Conservation (phyloP, 225 moss, liverwort and hornwort genomes). For the Straminergon stramineum region DNA sequence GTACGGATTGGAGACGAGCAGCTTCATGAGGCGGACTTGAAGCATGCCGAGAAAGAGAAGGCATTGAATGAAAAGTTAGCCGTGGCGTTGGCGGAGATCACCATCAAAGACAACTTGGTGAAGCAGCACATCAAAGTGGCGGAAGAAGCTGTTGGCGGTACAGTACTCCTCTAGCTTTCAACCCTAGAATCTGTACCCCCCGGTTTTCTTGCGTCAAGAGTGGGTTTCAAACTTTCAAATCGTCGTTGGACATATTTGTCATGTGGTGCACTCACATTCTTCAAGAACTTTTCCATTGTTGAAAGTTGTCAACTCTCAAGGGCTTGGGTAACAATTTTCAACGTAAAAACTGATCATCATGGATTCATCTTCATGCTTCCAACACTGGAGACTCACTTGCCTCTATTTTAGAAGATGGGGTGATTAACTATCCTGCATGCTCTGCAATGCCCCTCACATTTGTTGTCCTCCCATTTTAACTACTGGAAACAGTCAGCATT, state of each 20-base stretch:
- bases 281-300: neutral
- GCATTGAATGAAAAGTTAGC: conserved; percentile 18
- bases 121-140: conserved; percentile 67
- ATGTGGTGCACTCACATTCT: neutral
- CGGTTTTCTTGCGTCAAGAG: neutral
- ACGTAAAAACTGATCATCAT: neutral
- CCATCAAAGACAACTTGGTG: conserved; percentile 43
- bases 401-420: neutral
- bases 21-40: neutral
- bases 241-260: neutral
- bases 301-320: neutral
- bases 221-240: neutral
- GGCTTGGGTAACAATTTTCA: neutral
- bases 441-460: neutral
- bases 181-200: neutral
- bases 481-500: neutral
- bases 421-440: too few species aligned
- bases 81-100: conserved; percentile 27
- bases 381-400: neutral
- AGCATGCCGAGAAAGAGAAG: conserved; percentile 16
- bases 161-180: neutral
- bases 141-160: conserved; percentile 79
- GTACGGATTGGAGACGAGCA: conserved; percentile 32
- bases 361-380: neutral
- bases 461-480: neutral